Percentiles rank a stretch among this genome's conserved stretches.
Evolutionary conservation across 129 eudicot genomes (phyloP).

Genomic region (Silybum marianum): DNA sequence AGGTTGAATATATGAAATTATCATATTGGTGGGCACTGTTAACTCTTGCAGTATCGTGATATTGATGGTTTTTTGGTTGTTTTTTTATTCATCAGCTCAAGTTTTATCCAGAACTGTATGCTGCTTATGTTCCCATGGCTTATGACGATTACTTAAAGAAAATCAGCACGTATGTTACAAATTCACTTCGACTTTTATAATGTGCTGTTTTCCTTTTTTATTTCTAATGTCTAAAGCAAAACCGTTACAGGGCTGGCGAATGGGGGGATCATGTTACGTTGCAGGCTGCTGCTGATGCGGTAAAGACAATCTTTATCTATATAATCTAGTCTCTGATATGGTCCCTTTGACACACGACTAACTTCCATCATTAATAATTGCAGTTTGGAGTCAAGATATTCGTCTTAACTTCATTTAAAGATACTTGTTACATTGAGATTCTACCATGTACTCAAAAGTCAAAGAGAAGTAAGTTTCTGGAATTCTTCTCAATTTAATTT

Average conservation of each 20-base stretch:
- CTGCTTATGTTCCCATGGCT: constrained; percentile 82
- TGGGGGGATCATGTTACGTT: constrained; percentile 90
- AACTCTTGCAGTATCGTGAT: neutral
- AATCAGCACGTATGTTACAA: constrained; percentile 56
- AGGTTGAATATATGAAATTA: neutral
- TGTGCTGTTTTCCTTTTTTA: neutral
- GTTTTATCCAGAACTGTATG: constrained; percentile 57
- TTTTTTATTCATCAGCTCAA: constrained; percentile 57
- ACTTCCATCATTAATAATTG: constrained; percentile 4
- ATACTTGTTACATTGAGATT: constrained; percentile 85
- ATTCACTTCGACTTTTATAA: neutral
- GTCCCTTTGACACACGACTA: neutral
- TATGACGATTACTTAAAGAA: constrained; percentile 65
- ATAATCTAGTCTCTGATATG: neutral
- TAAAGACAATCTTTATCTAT: constrained; percentile 28
- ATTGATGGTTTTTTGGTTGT: neutral
- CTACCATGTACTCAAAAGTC: constrained; percentile 65
- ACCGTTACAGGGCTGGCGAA: constrained; percentile 61
- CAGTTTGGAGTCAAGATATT: constrained; percentile 88
- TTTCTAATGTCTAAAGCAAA: constrained; percentile 10
- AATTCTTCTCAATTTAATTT: neutral
- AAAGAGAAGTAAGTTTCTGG: constrained; percentile 61
- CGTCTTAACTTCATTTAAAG: constrained; percentile 76
- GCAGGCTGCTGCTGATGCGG: constrained; percentile 90
- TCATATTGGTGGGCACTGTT: constrained; percentile 10